These are phyloP conservation scores for Penicillium manginii DNA, from an alignment of 495 filamentous ascomycete genomes.

Conservation along the genomic window DNA sequence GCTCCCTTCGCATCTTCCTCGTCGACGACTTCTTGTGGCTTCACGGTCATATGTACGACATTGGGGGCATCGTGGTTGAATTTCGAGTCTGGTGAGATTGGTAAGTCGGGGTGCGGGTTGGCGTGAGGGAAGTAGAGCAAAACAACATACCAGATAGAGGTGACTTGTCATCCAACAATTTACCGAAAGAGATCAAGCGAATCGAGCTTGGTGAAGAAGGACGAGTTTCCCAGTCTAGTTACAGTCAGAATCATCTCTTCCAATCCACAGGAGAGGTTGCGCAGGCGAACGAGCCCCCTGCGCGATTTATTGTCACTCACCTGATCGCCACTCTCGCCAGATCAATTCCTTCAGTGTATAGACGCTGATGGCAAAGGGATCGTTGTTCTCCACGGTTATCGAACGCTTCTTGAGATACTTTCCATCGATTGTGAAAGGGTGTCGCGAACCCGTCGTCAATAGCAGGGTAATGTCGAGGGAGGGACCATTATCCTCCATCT, in stretches of 20 bases:
- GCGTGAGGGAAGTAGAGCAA: background rate
- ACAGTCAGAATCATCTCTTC: constrained; percentile 1
- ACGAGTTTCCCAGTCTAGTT: constrained; percentile 79
- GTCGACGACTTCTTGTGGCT: constrained; percentile 85
- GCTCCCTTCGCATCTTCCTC: constrained; percentile 83
- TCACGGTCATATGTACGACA: constrained; percentile 92
- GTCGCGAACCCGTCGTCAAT: constrained; percentile 77
- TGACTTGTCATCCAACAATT: constrained; percentile 84
- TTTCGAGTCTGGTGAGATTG: constrained; percentile 64
- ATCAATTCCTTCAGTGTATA: constrained; percentile 93
- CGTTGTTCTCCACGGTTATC: constrained; percentile 72
- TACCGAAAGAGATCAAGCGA: constrained; percentile 85
- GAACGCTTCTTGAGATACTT: constrained; percentile 81
- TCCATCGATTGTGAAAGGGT: constrained; percentile 85
- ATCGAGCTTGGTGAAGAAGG: constrained; percentile 84
- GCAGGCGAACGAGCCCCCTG: background rate
- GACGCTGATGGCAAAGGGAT: constrained; percentile 85
- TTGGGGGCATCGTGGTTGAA: constrained; percentile 74
- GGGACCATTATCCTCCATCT: constrained; percentile 49
- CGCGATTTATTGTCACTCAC: constrained; percentile 36
- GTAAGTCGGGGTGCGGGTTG: constrained; percentile 7
- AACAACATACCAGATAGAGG: constrained; percentile 66
- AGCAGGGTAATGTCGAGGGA: constrained; percentile 70
- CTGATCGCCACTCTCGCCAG: constrained; percentile 82
- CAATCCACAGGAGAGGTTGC: background rate